Base-by-base conservation (phyloP, 306 rosid genomes). In the Prunus campanulata region DNA sequence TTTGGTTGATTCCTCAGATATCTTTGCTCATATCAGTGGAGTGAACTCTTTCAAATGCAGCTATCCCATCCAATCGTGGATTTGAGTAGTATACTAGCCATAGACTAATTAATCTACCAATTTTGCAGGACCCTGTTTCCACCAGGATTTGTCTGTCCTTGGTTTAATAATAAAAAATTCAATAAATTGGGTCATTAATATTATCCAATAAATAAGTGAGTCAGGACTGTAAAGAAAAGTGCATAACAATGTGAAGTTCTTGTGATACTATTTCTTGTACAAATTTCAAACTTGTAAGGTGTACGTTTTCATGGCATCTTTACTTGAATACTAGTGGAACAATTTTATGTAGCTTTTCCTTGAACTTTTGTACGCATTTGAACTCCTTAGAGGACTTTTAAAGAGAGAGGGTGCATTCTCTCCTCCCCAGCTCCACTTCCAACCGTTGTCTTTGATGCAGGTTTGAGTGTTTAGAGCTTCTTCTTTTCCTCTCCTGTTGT, bases 1-100 rank as follows among this genome's bases (percentile, higher is more conserved):
- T 48, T 85, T 96, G 98, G 93, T 88, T 85, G 98, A 96, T 85
- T 92, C 98, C 74, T 91, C 99, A 50, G 99, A 92, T 74, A 92
- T 96, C 61, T 92, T 92, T 85, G 91, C 98, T 70, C 99, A 91
- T 78, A 91, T 96, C 74, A 93, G 96, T 89, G 99, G 99, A n/a
- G 99, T 96, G 78, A 96, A 96, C 90, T 92, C 99, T 74, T 96
- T 96, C 91, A 89, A 92, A 83, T 91, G 92, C 93, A 93, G 84
- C 91, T 91, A 82, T 78, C 89, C 93, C 68, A 89, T 89, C 79
- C 99, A 91, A 56, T 91, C 99, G 24, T 93, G 97, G 99, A 90
- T 90, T 82, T 91, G 86, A 92, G 24, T 70, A 10, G 39, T 71
- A 54, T 74, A 6, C 55, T 18, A n/a, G 67, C 70, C 67, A 74